Evolutionary conservation across 306 rosid genomes (phyloP), one percentile per base, ranked within the genome.

Genomic region (Dryas octopetala): DNA sequence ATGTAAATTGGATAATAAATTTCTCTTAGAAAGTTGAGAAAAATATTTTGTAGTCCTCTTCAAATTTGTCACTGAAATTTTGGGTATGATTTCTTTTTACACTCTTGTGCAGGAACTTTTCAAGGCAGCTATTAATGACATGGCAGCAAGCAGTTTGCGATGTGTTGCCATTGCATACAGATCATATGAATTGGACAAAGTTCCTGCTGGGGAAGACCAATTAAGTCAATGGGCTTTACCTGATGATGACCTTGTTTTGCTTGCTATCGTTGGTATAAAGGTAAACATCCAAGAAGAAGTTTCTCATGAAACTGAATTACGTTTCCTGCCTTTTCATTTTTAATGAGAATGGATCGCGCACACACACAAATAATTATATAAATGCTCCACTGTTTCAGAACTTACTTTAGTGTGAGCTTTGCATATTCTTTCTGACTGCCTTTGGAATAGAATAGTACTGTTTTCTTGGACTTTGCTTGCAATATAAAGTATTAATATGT

Each of bases 131-230:
- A 95, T 95, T 73, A 77, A 88, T 85, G 84, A 86, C 65, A 95
- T 95, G 98, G 93, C 98, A 76, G 91, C 90, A 68, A 91, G 83
- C 70, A 91, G 98, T 83, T 78, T 95, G 93, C 89, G 98, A 48
- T 95, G 98, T 68, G 92, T 95, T 57, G 97, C 96, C 79, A 86
- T 95, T 84, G 98, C 97, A 66, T 95, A 89, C 80, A 87, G 96
- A 85, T 69, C 88, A 52, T 88, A 82, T 78, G 96, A 90, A 66
- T 78, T 79, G 44, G 90, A 85, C 19, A 81, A 83, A 73, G 83
- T 95, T 87, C 97, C 98, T 53, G 62, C 86, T 19, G 84, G 82
- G 64, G 96, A 88, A 76, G 91, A 87, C 71, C 81, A 82, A 44
- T 82, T 92, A 75, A 76, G 71, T 74, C 85, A 89, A 71, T 95